Base-by-base conservation (phyloP, 345 rosid genomes). In the Rhizophora mangle region DNA sequence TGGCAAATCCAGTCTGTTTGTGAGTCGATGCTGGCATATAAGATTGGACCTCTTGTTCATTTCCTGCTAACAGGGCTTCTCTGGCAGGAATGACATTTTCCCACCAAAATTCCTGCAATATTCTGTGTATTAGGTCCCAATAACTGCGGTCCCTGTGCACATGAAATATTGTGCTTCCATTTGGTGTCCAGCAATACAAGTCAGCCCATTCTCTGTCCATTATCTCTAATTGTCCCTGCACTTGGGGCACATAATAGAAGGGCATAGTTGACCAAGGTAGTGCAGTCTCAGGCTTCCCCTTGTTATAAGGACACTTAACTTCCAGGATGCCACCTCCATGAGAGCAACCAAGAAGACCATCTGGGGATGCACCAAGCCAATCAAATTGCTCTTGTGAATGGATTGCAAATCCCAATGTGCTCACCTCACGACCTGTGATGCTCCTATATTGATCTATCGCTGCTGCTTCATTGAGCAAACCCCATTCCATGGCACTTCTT, bases 331-430 rank as follows among this genome's bases (percentile, higher is more conserved):
- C 98, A 55, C 86, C 90, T 32, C 78, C 89, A 0, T 77, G 86
- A 77, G 79, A 72, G 72, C 83, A 74, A 64, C 74, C 89, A 0
- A 91, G 93, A 73, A 94, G 83, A 34, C 97, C 98, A 76, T 94
- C 98, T 0, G 98, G 97, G 4, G 98, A 94, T 30, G 93, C 98
- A 19, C 98, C 99, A n/a, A 89, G 81, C 97, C 97, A 92, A 37
- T 78, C 78, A 52, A 82, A 69, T 63, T 67, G 78, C 65, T 87
- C 79, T 60, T 85, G 82, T 0, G 92, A 68, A 82, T 94, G 99
- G 72, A 79, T 72, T 26, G 93, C 96, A 47, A 94, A 94, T 30
- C 96, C 96, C 65, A 87, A 73, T n/a, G 79, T 72, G 37, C 81
- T 78, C 27, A 92, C 97, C 46, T 87, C 89, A 36, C 81, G 86